Percentiles rank a stretch among this genome's conserved stretches.
Conservation (phyloP, 2,329 filamentous ascomycete genomes). For the Penicillium occitanis region DNA sequence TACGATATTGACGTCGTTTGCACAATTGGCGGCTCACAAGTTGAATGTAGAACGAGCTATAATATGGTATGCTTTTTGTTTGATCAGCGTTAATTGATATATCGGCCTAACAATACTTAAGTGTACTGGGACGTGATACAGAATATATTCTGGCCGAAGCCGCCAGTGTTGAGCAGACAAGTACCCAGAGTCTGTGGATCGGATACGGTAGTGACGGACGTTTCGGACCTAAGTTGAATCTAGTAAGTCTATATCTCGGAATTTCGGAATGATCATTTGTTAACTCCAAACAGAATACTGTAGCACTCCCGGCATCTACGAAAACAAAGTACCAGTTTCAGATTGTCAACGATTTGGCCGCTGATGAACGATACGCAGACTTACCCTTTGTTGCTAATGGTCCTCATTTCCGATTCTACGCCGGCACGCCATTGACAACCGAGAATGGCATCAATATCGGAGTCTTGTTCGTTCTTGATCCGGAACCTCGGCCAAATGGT, state of each 20-base stretch:
- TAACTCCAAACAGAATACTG: conserved; percentile 32
- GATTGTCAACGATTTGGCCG: conserved; percentile 41
- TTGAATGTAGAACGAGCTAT: conserved; percentile 40
- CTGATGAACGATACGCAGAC: conserved; percentile 41
- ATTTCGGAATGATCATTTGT: neutral
- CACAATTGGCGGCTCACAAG: conserved; percentile 37
- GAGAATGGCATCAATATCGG: conserved; percentile 60
- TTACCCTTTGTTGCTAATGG: conserved; percentile 37
- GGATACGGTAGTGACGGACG: conserved; percentile 35
- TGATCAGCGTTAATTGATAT: neutral
- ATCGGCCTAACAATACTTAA: conserved; percentile 17
- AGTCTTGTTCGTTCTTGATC: conserved; percentile 60
- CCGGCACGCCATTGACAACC: conserved; percentile 62
- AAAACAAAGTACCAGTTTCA: conserved; percentile 32
- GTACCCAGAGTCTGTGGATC: conserved; percentile 32
- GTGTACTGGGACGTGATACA: conserved; percentile 49
- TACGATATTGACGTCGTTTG: conserved; percentile 37
- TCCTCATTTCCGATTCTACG: conserved; percentile 52
- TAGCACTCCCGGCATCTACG: conserved; percentile 33
- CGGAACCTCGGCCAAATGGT: conserved; percentile 50
- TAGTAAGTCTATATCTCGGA: conserved; percentile 28
- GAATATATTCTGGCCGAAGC: conserved; percentile 56
- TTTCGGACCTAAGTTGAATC: conserved; percentile 34
- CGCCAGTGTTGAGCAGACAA: conserved; percentile 39
- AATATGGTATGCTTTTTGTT: conserved; percentile 31